Percentiles rank a stretch among this genome's conserved stretches.
Conservation (phyloP, 2,329 filamentous ascomycete species). For the Dactylellina cionopaga region DNA sequence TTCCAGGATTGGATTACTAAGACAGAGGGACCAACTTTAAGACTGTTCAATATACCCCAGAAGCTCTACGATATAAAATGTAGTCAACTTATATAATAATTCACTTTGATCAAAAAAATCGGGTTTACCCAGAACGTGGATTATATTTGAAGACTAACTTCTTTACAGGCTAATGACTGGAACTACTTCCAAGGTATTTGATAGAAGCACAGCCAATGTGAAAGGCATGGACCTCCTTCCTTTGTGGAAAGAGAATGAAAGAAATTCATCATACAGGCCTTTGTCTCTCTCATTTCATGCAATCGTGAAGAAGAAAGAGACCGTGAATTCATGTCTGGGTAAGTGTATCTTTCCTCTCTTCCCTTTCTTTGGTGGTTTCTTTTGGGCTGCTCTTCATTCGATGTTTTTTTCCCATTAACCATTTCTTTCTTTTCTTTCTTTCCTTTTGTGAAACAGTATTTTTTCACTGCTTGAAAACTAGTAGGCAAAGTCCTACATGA, state of each 20-base stretch:
- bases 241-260: too few species aligned
- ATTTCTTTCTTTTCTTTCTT: background rate
- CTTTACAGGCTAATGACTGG: too few species aligned
- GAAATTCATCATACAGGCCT: constrained; percentile 21
- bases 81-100: too few species aligned
- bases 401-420: constrained; percentile 7
- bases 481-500: background rate
- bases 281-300: too few species aligned
- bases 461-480: background rate
- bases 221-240: too few species aligned
- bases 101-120: too few species aligned
- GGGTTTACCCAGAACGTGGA: too few species aligned
- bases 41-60: too few species aligned
- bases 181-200: too few species aligned
- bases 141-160: too few species aligned
- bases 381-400: background rate
- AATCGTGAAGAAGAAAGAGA: constrained; percentile 2
- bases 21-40: background rate
- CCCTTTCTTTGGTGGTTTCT: background rate
- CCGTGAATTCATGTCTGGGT: background rate
- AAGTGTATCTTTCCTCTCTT: background rate
- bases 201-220: too few species aligned
- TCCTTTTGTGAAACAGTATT: background rate
- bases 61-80: too few species aligned
- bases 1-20: background rate